Conservation (phyloP, 176 grass and related monocot species). For the barley (Hordeum vulgare) region DNA sequence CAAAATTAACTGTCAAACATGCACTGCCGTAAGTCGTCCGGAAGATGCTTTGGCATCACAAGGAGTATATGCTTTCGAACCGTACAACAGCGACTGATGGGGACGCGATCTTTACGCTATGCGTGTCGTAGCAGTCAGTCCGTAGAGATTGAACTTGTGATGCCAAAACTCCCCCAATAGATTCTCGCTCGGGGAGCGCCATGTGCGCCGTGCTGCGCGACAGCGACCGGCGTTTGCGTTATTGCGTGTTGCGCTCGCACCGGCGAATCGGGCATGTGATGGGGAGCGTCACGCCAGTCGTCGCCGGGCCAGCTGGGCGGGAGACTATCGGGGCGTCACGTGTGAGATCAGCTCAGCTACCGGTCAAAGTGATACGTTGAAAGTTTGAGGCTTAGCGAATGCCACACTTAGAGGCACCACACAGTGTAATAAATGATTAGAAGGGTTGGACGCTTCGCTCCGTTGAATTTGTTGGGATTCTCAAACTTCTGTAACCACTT, state of each 20-base stretch:
- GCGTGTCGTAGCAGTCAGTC: background rate
- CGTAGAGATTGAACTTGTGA: background rate
- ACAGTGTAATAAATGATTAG: too few relatives aligned
- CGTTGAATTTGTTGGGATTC: too few relatives aligned
- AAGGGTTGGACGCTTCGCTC: too few relatives aligned
- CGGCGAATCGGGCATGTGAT: background rate
- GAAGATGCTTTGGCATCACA: background rate
- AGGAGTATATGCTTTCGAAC: background rate
- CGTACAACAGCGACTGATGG: background rate
- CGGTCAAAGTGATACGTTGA: constrained; percentile 36
- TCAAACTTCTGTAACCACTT: too few relatives aligned
- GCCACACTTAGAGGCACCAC: background rate
- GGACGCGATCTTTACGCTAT: background rate
- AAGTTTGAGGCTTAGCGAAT: background rate
- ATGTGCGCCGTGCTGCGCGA: background rate
- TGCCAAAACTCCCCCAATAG: background rate
- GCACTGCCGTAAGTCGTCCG: background rate
- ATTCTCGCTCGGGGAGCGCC: background rate
- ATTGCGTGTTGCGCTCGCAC: too few relatives aligned
- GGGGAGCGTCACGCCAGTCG: background rate
- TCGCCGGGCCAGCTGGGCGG: background rate
- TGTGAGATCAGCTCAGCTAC: background rate
- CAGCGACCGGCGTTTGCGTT: background rate
- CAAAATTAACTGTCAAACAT: background rate
- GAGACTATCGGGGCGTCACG: background rate